Evolutionary conservation across 306 rosid species (phyloP).

Genomic region (Acacia confusa): DNA sequence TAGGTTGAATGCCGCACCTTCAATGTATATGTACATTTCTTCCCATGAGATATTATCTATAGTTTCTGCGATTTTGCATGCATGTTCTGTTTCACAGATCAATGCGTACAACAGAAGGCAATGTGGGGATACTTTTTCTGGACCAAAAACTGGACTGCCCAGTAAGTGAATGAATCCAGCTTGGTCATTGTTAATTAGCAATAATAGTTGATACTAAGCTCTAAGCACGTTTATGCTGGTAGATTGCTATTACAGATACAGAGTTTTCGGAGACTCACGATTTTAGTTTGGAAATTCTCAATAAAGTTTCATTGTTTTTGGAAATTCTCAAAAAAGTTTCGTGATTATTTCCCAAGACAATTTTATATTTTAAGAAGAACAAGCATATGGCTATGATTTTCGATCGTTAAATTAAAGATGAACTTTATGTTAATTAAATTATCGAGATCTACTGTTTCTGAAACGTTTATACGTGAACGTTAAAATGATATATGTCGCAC

Average conservation of each 20-base stretch:
- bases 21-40: not conserved
- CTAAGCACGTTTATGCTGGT: constrained; percentile 19
- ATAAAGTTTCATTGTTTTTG: no score
- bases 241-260: constrained; percentile 55
- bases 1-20: not conserved
- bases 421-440: no score
- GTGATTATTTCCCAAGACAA: no score
- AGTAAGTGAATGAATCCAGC: constrained; percentile 57
- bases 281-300: no score
- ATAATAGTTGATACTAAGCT: not conserved
- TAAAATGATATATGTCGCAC: no score
- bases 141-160: constrained; percentile 99
- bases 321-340: no score
- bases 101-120: constrained; percentile 96
- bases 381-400: no score
- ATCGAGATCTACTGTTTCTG: no score
- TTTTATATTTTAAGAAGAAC: no score
- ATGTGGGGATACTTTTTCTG: constrained; percentile 87
- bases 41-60: not conserved
- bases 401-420: no score
- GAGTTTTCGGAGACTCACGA: constrained; percentile 87
- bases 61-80: not conserved
- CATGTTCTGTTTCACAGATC: constrained; percentile 45
- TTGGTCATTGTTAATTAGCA: not conserved
- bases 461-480: no score